These are phyloP conservation scores for Coprinopsis strossmayeri DNA, from an alignment of 768 basidiomycete species.

Conservation along the genomic window DNA sequence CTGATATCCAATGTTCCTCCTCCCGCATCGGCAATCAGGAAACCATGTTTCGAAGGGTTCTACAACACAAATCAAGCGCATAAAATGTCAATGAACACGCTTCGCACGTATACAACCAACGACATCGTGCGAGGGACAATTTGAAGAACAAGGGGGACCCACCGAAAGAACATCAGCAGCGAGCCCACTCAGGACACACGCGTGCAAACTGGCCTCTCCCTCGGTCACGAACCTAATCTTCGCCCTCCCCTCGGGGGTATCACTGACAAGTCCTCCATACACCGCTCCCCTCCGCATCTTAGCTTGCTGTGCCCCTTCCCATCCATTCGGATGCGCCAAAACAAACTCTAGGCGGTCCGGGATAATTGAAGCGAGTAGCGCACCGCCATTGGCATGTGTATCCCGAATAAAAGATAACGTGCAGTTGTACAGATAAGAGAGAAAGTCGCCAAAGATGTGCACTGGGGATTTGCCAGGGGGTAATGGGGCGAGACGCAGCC, in stretches of 20 bases:
- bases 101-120: too few relatives aligned
- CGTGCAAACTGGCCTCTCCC: constrained; percentile 79
- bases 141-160: constrained; percentile 15
- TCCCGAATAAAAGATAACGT: constrained; percentile 72
- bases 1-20: constrained; percentile 80
- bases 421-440: constrained; percentile 67
- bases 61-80: too few relatives aligned
- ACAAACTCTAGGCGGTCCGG: constrained; percentile 60
- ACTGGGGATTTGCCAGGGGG: constrained; percentile 64
- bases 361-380: constrained; percentile 68
- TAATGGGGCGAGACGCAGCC: constrained; percentile 66
- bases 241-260: constrained; percentile 66
- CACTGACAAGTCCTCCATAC: constrained; percentile 65
- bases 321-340: constrained; percentile 75
- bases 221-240: constrained; percentile 78
- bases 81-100: too few relatives aligned
- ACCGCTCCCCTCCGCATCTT: constrained; percentile 73
- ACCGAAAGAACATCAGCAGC: constrained; percentile 75
- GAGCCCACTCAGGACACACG: constrained; percentile 71
- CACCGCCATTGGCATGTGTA: constrained; percentile 72
- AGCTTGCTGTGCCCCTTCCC: constrained; percentile 74
- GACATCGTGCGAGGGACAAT: too few relatives aligned
- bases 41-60: constrained; percentile 72
- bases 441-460: constrained; percentile 75
- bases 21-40: constrained; percentile 75